Conservation (phyloP, 1,284 basidiomycete genomes). For the Tausonia pullulans region DNA sequence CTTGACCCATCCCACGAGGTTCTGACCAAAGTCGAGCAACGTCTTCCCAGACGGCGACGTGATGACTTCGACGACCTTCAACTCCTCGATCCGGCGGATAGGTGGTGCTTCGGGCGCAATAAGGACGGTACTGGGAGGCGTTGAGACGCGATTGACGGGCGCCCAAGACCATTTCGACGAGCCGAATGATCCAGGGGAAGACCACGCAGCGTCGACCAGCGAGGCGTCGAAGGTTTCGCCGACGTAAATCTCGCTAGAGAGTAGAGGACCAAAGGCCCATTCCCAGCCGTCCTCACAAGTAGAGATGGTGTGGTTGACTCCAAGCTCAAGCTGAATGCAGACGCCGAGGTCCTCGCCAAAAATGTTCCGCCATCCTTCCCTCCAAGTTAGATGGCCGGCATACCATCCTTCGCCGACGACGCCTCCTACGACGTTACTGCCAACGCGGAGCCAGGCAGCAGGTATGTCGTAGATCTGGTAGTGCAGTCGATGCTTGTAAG, state of each 20-base stretch:
- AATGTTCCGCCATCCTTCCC: slow-evolving; percentile 21
- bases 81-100: slow-evolving; percentile 20
- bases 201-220: not conserved
- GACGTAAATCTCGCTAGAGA: slow-evolving; percentile 26
- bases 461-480: slow-evolving; percentile 29
- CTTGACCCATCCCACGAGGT: slow-evolving; percentile 26
- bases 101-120: slow-evolving; percentile 25
- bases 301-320: too few species aligned
- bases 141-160: slow-evolving; percentile 12
- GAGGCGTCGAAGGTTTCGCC: slow-evolving; percentile 25
- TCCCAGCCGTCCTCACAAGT: slow-evolving; percentile 22
- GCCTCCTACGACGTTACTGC: slow-evolving; percentile 22
- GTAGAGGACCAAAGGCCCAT: slow-evolving; percentile 18
- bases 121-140: slow-evolving; percentile 20
- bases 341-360: slow-evolving; percentile 23
- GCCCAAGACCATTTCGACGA: not conserved
- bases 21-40: slow-evolving; percentile 29
- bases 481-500: slow-evolving; percentile 25
- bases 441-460: slow-evolving; percentile 14
- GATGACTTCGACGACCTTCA: slow-evolving; percentile 23
- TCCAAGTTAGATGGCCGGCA: slow-evolving; percentile 22
- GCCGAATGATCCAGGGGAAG: too few species aligned
- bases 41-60: slow-evolving; percentile 24
- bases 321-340: slow-evolving; percentile 24
- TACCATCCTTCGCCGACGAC: slow-evolving; percentile 30